Evolutionary conservation across 148 eudicot genomes (phyloP).

Genomic region (Camellia sinensis): DNA sequence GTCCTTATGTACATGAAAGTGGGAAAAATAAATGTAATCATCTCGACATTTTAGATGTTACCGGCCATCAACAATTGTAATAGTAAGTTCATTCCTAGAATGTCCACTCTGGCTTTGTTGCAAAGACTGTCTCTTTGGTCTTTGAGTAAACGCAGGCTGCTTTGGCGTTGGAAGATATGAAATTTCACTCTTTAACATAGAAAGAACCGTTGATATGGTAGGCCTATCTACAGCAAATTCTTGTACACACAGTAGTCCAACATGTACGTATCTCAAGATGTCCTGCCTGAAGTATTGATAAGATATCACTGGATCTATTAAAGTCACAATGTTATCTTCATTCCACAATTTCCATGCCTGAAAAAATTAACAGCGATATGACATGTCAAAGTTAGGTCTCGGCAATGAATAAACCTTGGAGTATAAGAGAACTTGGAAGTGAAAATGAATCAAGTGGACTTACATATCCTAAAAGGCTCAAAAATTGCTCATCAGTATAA

Average conservation of each 20-base stretch:
- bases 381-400: not conserved
- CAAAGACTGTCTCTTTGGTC: not conserved
- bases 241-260: conserved; percentile 39
- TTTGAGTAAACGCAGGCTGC: conserved; percentile 29
- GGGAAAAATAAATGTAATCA: not conserved
- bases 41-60: not conserved
- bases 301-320: conserved; percentile 26
- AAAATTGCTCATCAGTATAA: conserved; percentile 19
- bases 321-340: conserved; percentile 11
- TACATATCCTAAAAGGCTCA: conserved; percentile 28
- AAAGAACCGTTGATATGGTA: conserved; percentile 30
- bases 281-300: conserved; percentile 2
- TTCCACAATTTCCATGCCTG: conserved; percentile 37
- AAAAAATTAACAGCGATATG: not conserved
- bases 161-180: conserved; percentile 24
- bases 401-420: not conserved
- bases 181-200: conserved; percentile 32
- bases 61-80: not conserved
- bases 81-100: conserved; percentile 1
- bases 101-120: not conserved
- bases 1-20: not conserved
- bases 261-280: conserved; percentile 6
- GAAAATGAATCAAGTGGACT: conserved; percentile 8
- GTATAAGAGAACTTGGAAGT: not conserved
- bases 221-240: conserved; percentile 38